Base-by-base conservation (phyloP, 345 rosid genomes). In the Salix suchowensis region DNA sequence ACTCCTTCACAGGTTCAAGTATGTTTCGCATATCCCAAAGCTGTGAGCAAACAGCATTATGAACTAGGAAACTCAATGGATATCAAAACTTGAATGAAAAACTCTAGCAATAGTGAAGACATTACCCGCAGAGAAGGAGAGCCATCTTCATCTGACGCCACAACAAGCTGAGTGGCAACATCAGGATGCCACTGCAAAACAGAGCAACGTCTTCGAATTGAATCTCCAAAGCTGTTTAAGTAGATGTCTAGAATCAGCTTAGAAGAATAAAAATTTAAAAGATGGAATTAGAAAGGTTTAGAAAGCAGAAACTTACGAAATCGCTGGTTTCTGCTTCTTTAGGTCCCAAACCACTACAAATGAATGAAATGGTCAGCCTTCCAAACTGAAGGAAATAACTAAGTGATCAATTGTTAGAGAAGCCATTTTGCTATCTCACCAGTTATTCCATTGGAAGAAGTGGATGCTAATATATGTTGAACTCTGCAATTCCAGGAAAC, bases 111-210 rank as follows among this genome's bases (percentile, higher is more conserved):
- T 21, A 14, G 32, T 11, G 18, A 81, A 66, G 66, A 44, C 71
- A 71, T 83, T 89, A 96, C 99, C 93, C 91, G 87, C 34, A 96
- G 72, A 71, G 90, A 76, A 70, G 98, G 98, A 67, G 95, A 90
- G 70, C 84, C 79, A 83, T 96, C 99, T 70, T 94, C 98, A 80
- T 96, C 99, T 61, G 99, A 96, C 32, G 99, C 98, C 86, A 96
- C 91, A 88, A 94, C 87, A 74, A 96, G 97, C 85, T 96, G 97
- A 79, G 99, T 96, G 77, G 99, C 93, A 82, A 92, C 83, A 79
- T 94, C 97, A 81, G 99, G 99, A 85, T 96, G 90, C 99, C 99
- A 96, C 81, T 96, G 99, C 86, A 96, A 87, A 85, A 96, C 98
- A 75, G 99, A 94, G 87, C 98, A 89, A 24, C 97, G 89, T 77